Conservation (phyloP, 176 grass and related monocot species). For the Triticum monococcum region DNA sequence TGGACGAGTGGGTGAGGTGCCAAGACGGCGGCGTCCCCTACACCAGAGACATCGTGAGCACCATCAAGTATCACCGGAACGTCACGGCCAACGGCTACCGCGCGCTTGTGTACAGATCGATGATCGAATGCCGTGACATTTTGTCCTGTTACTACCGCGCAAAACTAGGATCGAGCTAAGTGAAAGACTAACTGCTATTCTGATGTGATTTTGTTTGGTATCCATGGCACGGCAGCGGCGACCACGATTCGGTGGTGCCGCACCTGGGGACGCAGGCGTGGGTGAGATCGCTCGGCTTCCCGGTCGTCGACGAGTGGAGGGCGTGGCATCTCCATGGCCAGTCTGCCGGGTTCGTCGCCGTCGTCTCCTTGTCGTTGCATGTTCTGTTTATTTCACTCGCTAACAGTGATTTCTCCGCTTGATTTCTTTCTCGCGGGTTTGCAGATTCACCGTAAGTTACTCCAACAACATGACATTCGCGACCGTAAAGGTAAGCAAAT, state of each 20-base stretch:
- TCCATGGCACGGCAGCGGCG: conserved; percentile 28
- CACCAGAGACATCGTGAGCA: not conserved
- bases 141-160: not conserved
- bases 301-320: conserved; percentile 39
- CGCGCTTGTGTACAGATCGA: conserved; percentile 35
- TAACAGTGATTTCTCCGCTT: not conserved
- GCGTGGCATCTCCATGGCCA: conserved; percentile 55
- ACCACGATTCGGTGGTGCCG: conserved; percentile 42
- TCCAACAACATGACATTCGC: conserved; percentile 49
- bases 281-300: conserved; percentile 52
- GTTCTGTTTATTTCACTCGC: not conserved
- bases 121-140: too few species aligned
- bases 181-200: too few species aligned
- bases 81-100: conserved; percentile 41
- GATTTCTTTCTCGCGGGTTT: not conserved
- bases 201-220: too few species aligned
- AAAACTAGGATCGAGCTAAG: too few species aligned
- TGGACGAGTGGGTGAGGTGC: conserved; percentile 52
- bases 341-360: conserved; percentile 29
- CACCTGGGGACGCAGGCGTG: conserved; percentile 53
- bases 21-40: not conserved
- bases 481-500: conserved; percentile 23
- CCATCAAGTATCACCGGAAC: conserved; percentile 41
- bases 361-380: not conserved
- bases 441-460: conserved; percentile 37